phyloP scores from a whole-genome alignment of 331 rosid genomes.

The Quercus tomentella region DNA sequence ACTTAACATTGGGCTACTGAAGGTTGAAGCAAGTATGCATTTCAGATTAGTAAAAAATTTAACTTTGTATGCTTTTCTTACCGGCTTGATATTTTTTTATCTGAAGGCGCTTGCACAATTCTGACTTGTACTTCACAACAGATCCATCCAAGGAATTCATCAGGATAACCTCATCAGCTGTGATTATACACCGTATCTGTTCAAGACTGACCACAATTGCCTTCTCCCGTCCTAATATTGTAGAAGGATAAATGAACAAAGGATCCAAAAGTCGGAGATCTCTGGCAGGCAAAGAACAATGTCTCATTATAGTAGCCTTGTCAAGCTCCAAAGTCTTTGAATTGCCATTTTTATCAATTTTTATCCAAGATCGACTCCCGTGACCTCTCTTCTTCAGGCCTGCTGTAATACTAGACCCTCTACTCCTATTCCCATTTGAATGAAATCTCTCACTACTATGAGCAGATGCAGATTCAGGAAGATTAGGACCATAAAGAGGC shows the following conservation, averaged over 20 bases:
- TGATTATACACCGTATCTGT: constrained; percentile 89
- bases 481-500: constrained; percentile 21
- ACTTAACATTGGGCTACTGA: constrained; percentile 1
- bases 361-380: constrained; percentile 93
- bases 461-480: constrained; percentile 29
- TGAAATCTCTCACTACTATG: constrained; percentile 23
- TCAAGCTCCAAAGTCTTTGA: constrained; percentile 68
- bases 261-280: constrained; percentile 96
- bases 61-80: constrained; percentile 19
- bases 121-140: constrained; percentile 69
- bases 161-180: constrained; percentile 84
- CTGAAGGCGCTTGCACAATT: constrained; percentile 72
- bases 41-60: not conserved
- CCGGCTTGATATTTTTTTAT: constrained; percentile 60
- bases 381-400: constrained; percentile 86
- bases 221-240: constrained; percentile 82
- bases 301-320: constrained; percentile 88
- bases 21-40: constrained; percentile 5
- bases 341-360: constrained; percentile 61
- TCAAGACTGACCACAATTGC: constrained; percentile 94
- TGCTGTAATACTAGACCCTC: constrained; percentile 33
- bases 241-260: constrained; percentile 84
- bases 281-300: constrained; percentile 86
- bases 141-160: constrained; percentile 88
- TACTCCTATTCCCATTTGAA: constrained; percentile 28